These are phyloP conservation scores for Aureobasidium mangrovei DNA, from an alignment of 2,329 filamentous ascomycete genomes.

Conservation along the genomic window DNA sequence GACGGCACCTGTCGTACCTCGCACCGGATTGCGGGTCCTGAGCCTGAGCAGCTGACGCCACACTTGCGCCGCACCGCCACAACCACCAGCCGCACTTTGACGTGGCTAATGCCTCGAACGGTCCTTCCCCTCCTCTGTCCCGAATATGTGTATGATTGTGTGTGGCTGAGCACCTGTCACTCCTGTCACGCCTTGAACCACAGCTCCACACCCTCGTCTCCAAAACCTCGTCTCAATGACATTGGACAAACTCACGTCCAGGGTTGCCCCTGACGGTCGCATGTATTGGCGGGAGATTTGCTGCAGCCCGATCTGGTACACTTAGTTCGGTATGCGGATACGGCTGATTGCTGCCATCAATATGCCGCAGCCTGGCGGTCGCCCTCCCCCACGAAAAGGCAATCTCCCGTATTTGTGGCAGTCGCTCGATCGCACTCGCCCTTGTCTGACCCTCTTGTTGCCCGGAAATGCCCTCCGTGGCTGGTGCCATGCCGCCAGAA, in stretches of 20 bases:
- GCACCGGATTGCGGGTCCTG: too few relatives aligned
- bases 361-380: background rate
- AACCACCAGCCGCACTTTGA: background rate
- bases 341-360: background rate
- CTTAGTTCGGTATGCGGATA: background rate
- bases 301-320: background rate
- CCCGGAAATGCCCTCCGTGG: background rate
- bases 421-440: background rate
- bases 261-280: background rate
- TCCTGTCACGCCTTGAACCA: conserved; percentile 1
- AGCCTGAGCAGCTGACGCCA: background rate
- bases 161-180: conserved; percentile 12
- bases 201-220: background rate
- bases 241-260: background rate
- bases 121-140: background rate
- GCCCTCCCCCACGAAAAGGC: background rate
- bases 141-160: background rate
- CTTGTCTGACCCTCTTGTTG: background rate
- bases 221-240: background rate
- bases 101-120: background rate
- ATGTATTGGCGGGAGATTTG: conserved; percentile 5
- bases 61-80: background rate
- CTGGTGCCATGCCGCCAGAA: background rate
- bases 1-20: background rate
- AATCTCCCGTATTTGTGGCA: background rate